Base-by-base conservation (phyloP, 352 stramenopile species). In the Pythium coloratum region DNA sequence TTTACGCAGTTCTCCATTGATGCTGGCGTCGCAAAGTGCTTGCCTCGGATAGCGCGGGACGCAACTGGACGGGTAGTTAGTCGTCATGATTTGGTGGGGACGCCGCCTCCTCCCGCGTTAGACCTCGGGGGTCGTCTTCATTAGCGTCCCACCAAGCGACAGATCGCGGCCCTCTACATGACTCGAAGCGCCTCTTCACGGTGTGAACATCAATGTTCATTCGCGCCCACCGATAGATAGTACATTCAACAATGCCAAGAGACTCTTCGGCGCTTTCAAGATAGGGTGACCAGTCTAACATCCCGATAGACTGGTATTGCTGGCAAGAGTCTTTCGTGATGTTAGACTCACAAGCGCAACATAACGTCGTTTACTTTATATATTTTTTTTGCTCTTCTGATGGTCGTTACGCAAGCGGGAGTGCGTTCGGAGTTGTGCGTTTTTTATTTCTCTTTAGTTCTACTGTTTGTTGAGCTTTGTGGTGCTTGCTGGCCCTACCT, bases 101-200 rank as follows among this genome's bases (percentile, higher is more conserved):
- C 32, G 55, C n/a, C 26, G 34, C 26, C 3, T 51, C 7, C 33
- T 18, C n/a, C n/a, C n/a, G n/a, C n/a, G n/a, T n/a, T n/a, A n/a
- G n/a, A 20, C 3, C 26, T 50, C 18, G 24, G 49, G 49, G 26
- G 33, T 36, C 33, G 33, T 36, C 33, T 36, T 36, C 33, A 36
- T 50, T 3, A 34, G 26, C 53, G 53, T 59, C 53, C 50, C 40
- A 26, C 38, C 24, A 54, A 67, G 50, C 59, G 60, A 61, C 60
- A 33, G 1, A 8, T 24, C 26, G 38, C 49, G 60, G 42, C 60
- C 26, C 60, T 44, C 60, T 46, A 18, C 10, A 46, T 59, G 60
- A 67, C 50, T 51, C 26, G 26, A 30, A 55, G 60, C 18, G 51
- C 38, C 60, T 42, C 18, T 67, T 67, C 36, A 33, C 36, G 2